Evolutionary conservation across 2,329 filamentous ascomycete species (phyloP).

Genomic region (Magnaporthales sp.): DNA sequence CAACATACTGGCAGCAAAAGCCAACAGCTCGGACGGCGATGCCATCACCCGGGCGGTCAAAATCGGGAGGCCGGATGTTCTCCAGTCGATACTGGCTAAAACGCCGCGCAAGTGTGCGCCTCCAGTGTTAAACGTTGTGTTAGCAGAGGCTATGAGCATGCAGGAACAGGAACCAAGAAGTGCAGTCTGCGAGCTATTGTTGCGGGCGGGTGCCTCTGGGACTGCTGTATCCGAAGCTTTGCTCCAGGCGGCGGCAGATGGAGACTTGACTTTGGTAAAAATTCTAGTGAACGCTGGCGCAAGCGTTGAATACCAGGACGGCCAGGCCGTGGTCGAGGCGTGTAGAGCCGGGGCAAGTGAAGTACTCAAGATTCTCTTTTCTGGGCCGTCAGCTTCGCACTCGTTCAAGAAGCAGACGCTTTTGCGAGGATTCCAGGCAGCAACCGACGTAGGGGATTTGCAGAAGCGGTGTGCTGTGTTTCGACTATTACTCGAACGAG

Average conservation of each 20-base stretch:
- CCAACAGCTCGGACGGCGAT: conserved; percentile 41
- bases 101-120: conserved; percentile 24
- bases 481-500: conserved; percentile 38
- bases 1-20: conserved; percentile 31
- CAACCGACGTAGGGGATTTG: conserved; percentile 42
- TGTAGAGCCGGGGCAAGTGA: conserved; percentile 40
- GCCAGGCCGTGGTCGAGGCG: conserved; percentile 45
- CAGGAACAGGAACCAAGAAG: conserved; percentile 29
- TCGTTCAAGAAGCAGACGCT: conserved; percentile 32
- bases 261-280: conserved; percentile 40
- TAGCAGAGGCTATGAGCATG: conserved; percentile 33
- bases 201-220: conserved; percentile 35
- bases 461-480: conserved; percentile 40
- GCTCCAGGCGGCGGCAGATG: conserved; percentile 40
- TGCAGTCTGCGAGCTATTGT: conserved; percentile 33
- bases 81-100: conserved; percentile 34
- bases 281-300: conserved; percentile 44
- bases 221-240: conserved; percentile 39
- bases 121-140: conserved; percentile 29
- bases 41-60: conserved; percentile 37
- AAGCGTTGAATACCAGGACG: conserved; percentile 38
- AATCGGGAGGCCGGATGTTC: conserved; percentile 33
- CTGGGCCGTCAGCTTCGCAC: conserved; percentile 17
- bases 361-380: conserved; percentile 40
- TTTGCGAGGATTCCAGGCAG: conserved; percentile 44